These are phyloP conservation scores for Zostera marina DNA, from an alignment of 116 monocot species.

Conservation along the genomic window DNA sequence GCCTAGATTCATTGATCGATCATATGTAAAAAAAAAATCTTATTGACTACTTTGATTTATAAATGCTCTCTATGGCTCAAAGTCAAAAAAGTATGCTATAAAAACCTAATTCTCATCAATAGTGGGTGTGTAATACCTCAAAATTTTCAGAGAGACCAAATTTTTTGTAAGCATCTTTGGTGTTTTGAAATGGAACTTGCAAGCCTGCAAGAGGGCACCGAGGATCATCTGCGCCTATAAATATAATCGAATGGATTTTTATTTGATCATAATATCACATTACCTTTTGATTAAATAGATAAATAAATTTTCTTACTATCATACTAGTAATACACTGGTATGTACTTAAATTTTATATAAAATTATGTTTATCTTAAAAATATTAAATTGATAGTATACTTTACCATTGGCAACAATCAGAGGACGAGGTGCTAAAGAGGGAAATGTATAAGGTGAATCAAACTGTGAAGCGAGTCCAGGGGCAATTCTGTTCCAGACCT, in stretches of 20 bases:
- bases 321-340: no score
- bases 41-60: no score
- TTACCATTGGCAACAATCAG: constrained; percentile 70
- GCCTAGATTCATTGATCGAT: background rate
- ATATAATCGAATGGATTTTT: constrained; percentile 9
- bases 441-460: constrained; percentile 71
- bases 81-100: no score
- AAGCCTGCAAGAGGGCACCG: constrained; percentile 69
- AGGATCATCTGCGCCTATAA: constrained; percentile 60
- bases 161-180: constrained; percentile 38
- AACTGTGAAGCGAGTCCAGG: constrained; percentile 73
- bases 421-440: constrained; percentile 55
- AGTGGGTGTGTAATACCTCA: constrained; percentile 23
- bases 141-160: constrained; percentile 42
- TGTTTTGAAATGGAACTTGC: constrained; percentile 20
- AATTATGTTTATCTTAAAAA: background rate
- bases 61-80: no score
- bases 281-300: background rate
- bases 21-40: background rate
- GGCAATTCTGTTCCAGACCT: constrained; percentile 98
- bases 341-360: background rate
- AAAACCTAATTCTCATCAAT: background rate
- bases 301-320: no score
- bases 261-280: background rate
- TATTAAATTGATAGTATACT: no score